phyloP scores from a whole-genome alignment of 176 grass and related monocot genomes.

The Sorghum bicolor region Sorghum_bicolor_NCBIv3 NC_012879.2:8511501-8512000 shows the following conservation, averaged over 20 bases:
- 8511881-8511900: slow-evolving; percentile 60
- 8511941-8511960: slow-evolving; percentile 37
- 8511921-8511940: slow-evolving; percentile 68
- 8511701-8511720: too few species aligned
- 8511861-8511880: slow-evolving; percentile 64
- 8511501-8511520: too few species aligned
- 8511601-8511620: too few species aligned
- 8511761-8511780: background rate
- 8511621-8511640: too few species aligned
- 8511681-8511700: too few species aligned
- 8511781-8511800: background rate
- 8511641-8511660: too few species aligned
- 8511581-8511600: too few species aligned
- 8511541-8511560: too few species aligned
- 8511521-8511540: too few species aligned
- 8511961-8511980: background rate
- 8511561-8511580: too few species aligned
- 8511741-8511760: background rate
- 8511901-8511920: slow-evolving; percentile 71
- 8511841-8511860: slow-evolving; percentile 61
- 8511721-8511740: too few species aligned
- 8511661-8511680: too few species aligned
- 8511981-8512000: slow-evolving; percentile 14
- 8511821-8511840: slow-evolving; percentile 73
- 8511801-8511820: background rate